Evolutionary conservation across 192 early-diverging fungal species (phyloP), one percentile per base, ranked within the genome.

Genomic region (Paraglomus brasilianum): DNA sequence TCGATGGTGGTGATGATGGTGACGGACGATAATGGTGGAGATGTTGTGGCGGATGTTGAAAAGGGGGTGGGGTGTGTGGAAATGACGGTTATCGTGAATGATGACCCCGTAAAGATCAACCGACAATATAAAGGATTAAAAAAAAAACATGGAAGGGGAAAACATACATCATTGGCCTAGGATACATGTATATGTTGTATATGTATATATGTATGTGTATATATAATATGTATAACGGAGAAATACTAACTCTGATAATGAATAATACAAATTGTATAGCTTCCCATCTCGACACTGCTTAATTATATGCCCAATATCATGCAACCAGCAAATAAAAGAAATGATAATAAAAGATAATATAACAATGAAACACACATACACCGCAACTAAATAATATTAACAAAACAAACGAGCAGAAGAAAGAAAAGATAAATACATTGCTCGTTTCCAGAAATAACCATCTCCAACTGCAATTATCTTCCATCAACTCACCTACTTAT

Each of bases 161-260:
- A 30, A 30, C 30, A 30, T 30, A 30, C 30, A 30, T 30, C 30
- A 30, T 30, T 30, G 30, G 30, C 30, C 30, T 30, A 30, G 30
- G 30, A 30, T 30, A 30, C 30, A 30, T 30, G 30, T 30, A 56
- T 51, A 8, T n/a, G n/a, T 14, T 66, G 48, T 51, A 39, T 66
- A 43, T 66, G 51, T 50, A 49, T 66, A 66, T 66, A 22, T 66
- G 42, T 60, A 17, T 60, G 44, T 66, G 48, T 66, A 66, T 66
- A 19, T 66, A 50, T 51, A 51, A 66, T 66, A 66, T 66, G 51
- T 64, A 66, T 50, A 50, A 36, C 15, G 24, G 24, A 66, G 21
- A 66, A 49, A 49, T 22, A 51, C n/a, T 51, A 24, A 66, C 13
- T 51, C 47, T 51, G 45, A 66, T 51, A 51, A 66, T 66, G 64